phyloP scores from a whole-genome alignment of 2,329 filamentous ascomycete species.

The Colletotrichum agaves region DNA sequence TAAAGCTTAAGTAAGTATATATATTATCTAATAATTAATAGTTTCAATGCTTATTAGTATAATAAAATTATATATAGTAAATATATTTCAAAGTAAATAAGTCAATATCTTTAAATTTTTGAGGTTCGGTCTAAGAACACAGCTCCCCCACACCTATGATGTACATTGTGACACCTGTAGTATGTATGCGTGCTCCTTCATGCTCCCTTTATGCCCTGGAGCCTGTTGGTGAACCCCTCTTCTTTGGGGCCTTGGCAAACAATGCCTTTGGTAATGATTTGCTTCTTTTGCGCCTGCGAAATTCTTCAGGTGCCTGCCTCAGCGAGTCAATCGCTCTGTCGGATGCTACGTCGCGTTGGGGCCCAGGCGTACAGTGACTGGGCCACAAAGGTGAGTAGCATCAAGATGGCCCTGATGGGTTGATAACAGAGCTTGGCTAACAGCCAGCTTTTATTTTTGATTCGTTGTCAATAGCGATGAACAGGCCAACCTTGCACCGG shows the following conservation, averaged over 20 bases:
- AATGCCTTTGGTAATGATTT: conserved; percentile 8
- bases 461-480: neutral
- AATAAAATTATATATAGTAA: no score
- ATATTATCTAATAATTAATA: no score
- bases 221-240: neutral
- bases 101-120: no score
- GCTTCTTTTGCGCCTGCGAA: conserved; percentile 5
- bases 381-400: neutral
- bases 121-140: no score
- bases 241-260: conserved; percentile 5
- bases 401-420: neutral
- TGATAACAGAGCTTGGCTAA: neutral
- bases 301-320: neutral
- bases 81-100: no score
- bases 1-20: no score
- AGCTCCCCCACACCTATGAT: no score
- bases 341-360: conserved; percentile 7
- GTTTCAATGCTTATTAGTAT: no score
- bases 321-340: neutral
- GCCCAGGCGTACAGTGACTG: neutral
- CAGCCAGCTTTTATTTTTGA: neutral
- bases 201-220: no score
- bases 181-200: no score
- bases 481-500: neutral
- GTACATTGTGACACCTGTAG: no score